These are phyloP conservation scores for Fusarium transvaalense DNA, from an alignment of 2,329 filamentous ascomycete genomes.

Conservation along the genomic window DNA sequence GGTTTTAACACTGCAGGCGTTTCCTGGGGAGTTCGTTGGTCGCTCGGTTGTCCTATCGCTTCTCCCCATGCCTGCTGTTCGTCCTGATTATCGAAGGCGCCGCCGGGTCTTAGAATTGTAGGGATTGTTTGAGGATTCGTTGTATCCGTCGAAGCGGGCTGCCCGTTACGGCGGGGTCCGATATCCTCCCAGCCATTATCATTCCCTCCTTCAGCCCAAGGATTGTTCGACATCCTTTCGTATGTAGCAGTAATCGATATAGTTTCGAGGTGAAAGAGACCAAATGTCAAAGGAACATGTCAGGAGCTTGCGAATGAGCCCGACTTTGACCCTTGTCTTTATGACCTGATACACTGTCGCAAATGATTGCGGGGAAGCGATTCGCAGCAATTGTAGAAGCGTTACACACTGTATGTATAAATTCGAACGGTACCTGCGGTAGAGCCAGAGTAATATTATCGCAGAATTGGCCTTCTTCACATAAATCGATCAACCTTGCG, in stretches of 20 bases:
- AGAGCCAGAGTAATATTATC: not conserved
- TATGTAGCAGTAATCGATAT: conserved; percentile 1
- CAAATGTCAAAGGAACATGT: conserved; percentile 31
- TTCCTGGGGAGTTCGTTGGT: conserved; percentile 25
- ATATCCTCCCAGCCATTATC: conserved; percentile 46
- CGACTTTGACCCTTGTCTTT: conserved; percentile 11
- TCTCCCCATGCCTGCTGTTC: conserved; percentile 53
- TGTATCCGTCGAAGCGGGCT: conserved; percentile 4
- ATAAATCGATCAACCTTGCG: not conserved
- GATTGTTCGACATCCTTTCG: conserved; percentile 41
- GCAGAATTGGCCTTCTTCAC: not conserved
- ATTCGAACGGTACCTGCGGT: not conserved
- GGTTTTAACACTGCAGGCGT: conserved; percentile 53
- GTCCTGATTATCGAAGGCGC: conserved; percentile 38
- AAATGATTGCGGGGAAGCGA: conserved; percentile 32
- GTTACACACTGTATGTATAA: conserved; percentile 21
- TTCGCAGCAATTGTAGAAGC: conserved; percentile 25
- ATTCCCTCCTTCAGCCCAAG: conserved; percentile 44
- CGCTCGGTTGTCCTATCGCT: conserved; percentile 37
- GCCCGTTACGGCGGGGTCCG: conserved; percentile 31
- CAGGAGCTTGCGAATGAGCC: not conserved
- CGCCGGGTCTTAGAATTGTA: conserved; percentile 52
- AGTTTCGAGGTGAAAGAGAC: conserved; percentile 7
- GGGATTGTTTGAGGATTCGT: conserved; percentile 46
- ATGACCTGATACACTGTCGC: conserved; percentile 25